Percentiles rank a stretch among this genome's conserved stretches.
Evolutionary conservation across 208 protist genomes (phyloP).

Genomic region (Leishmania lainsoni): DNA sequence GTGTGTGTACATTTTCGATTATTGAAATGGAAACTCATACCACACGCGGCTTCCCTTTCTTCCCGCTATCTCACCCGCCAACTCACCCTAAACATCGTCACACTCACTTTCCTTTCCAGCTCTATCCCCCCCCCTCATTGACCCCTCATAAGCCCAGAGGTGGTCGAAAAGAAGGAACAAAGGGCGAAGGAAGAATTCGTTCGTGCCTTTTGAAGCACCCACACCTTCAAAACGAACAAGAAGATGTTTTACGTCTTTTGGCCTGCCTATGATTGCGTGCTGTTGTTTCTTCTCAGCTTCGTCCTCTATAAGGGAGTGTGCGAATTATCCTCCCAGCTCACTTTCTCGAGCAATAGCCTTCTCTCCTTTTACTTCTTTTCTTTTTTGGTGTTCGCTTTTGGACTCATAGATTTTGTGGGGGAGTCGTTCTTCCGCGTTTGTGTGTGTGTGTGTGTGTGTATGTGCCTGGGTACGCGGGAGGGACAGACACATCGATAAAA

Average conservation of each 20-base stretch:
- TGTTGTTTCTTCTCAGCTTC: not conserved
- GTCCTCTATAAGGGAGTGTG: not conserved
- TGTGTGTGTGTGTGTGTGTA: not conserved
- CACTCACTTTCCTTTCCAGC: not conserved
- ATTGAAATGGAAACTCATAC: not conserved
- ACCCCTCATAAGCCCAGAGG: not conserved
- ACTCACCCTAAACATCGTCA: not conserved
- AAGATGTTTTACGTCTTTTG: not conserved
- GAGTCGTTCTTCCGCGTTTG: not conserved
- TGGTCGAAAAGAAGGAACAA: not conserved
- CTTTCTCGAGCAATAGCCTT: not conserved
- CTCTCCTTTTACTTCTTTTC: not conserved
- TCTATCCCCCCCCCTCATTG: not conserved
- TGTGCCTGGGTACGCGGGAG: too few relatives aligned
- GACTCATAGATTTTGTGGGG: not conserved
- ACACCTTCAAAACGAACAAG: not conserved
- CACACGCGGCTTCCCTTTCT: not conserved
- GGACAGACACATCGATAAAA: not conserved
- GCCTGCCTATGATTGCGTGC: not conserved
- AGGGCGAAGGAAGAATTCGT: not conserved
- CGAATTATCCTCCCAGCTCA: not conserved
- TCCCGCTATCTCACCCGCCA: not conserved
- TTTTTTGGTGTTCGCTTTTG: not conserved
- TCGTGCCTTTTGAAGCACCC: slow-evolving; percentile 8
- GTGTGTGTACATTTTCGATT: not conserved